Evolutionary conservation across 1,284 basidiomycete genomes (phyloP).

Genomic region (Leccinum subspadiceum): DNA sequence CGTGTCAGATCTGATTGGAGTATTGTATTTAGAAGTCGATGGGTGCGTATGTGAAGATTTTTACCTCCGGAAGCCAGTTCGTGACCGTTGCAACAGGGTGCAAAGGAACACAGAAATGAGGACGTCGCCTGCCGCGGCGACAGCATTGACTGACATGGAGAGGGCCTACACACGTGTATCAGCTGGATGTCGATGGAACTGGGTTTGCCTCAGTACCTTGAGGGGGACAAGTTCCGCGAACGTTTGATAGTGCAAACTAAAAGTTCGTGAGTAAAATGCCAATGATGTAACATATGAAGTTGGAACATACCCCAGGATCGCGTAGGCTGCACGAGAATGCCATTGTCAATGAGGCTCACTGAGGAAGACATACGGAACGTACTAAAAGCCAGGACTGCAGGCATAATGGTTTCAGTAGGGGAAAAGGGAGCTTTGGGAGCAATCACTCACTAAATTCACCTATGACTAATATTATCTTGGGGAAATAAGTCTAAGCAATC

Average conservation of each 20-base stretch:
- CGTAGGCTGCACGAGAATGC: slow-evolving; percentile 35
- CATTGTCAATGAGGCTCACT: slow-evolving; percentile 1
- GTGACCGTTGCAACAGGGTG: slow-evolving; percentile 48
- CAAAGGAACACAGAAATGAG: slow-evolving; percentile 55
- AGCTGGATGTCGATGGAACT: background rate
- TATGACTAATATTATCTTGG: slow-evolving; percentile 39
- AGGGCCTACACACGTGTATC: slow-evolving; percentile 30
- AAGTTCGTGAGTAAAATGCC: slow-evolving; percentile 10
- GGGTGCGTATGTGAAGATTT: background rate
- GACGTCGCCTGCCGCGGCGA: slow-evolving; percentile 60
- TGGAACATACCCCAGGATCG: slow-evolving; percentile 38
- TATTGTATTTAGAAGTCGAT: background rate
- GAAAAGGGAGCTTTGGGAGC: background rate
- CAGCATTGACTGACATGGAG: slow-evolving; percentile 55
- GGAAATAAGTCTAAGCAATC: slow-evolving; percentile 5
- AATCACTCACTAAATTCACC: slow-evolving; percentile 49
- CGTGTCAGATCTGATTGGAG: slow-evolving; percentile 40
- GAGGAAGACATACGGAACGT: slow-evolving; percentile 5
- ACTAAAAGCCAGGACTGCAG: slow-evolving; percentile 23
- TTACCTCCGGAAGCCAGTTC: slow-evolving; percentile 57
- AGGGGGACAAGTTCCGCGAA: slow-evolving; percentile 38
- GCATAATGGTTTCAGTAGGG: slow-evolving; percentile 5
- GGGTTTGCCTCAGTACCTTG: slow-evolving; percentile 24
- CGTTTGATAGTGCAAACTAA: slow-evolving; percentile 33
- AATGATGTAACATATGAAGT: background rate